These are phyloP conservation scores for Aspergillus asperescens DNA, from an alignment of 495 filamentous ascomycete species.

Conservation along the genomic window DNA sequence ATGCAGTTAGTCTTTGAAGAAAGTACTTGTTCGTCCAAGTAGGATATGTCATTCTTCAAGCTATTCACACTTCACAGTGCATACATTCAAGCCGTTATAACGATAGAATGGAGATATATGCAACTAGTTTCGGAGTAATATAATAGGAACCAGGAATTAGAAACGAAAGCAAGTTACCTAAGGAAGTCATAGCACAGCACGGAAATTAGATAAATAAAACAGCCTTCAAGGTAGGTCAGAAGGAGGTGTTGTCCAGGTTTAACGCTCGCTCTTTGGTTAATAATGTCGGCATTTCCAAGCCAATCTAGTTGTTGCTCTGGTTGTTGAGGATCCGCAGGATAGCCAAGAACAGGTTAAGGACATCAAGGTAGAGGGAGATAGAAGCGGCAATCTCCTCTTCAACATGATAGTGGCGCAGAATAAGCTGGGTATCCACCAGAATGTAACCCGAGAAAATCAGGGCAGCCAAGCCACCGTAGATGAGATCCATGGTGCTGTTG, in stretches of 20 bases:
- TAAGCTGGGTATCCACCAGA: constrained; percentile 90
- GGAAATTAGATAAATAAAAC: no score
- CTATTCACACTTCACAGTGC: neutral
- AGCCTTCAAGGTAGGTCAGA: no score
- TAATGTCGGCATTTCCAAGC: no score
- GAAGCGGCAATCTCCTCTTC: constrained; percentile 98
- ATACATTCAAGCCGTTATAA: no score
- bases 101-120: neutral
- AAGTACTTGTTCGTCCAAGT: no score
- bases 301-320: constrained; percentile 85
- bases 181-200: no score
- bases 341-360: constrained; percentile 93
- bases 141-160: neutral
- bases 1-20: no score
- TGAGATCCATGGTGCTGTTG: constrained; percentile 70
- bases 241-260: no score
- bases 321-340: constrained; percentile 88
- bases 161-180: neutral
- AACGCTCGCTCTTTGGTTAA: no score
- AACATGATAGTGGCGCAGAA: constrained; percentile 92
- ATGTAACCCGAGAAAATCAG: constrained; percentile 92
- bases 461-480: constrained; percentile 74
- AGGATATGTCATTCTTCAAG: neutral
- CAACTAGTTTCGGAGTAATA: neutral
- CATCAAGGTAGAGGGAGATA: constrained; percentile 91